Evolutionary conservation across 2,329 filamentous ascomycete species (phyloP), one percentile per base, ranked within the genome.

Genomic region (Hymenoscyphus albidus): DNA sequence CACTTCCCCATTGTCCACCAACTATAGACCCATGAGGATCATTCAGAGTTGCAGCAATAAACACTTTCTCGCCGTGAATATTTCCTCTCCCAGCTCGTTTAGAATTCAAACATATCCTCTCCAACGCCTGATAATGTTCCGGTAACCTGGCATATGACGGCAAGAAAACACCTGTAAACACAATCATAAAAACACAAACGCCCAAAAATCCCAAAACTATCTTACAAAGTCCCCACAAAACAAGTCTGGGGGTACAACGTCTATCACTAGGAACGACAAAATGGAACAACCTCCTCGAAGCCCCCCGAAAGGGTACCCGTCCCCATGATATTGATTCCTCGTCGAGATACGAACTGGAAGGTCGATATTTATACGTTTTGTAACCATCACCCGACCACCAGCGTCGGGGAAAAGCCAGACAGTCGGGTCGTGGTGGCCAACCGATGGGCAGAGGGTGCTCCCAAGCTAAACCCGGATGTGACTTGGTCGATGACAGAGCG

Each of bases 1-100:
- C 80, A 65, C 81, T 74, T 0, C 85, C 88, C 88, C 88, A 92
- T 51, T 79, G 77, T 2, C 88, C 88, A 10, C 80, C 77, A 0
- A 86, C 82, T 38, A 91, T 77, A 5, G 80, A 77, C 1, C 87
- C 88, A 69, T 91, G 31, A 6, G 31, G 35, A 38, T 58, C 55
- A 35, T 31, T 35, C 31, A 58, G 35, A 39, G 55, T 58, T 7
- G 55, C 55, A 22, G 55, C 55, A 58, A 58, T 58, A 39, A 58
- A 39, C 35, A 39, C 55, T 31, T 58, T 58, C 14, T 58, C 55
- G 16, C 35, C 35, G 18, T 58, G 9, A 9, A 58, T 32, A 39
- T 58, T 58, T n/a, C 55, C 55, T 16, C 55, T 16, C 6, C 55
- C 55, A 22, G 27, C 13, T 9, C n/a, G 31, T n/a, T 18, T 16